Base-by-base conservation (phyloP, 2,329 filamentous ascomycete species). In the Tolypocladium inflatum region DNA sequence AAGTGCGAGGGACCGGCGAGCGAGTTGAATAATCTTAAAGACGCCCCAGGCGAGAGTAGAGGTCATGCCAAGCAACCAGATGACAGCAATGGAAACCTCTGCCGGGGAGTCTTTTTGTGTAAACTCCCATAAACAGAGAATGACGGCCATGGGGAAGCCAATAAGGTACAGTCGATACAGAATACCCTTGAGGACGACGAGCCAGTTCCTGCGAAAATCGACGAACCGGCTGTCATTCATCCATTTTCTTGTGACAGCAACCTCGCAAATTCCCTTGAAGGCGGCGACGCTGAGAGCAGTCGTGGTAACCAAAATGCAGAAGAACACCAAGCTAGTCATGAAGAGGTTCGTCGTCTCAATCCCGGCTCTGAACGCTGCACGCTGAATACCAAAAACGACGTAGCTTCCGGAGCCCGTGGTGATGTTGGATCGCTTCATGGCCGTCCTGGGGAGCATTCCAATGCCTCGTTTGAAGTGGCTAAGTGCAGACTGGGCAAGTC, bases 261-360 rank as follows among this genome's bases (percentile, higher is more conserved):
- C 70, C 72, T 97, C 92, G 71, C 88, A 91, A 63, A 87, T 74
- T 58, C 81, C 87, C 76, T 96, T 96, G 81, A 95, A 96, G 37
- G 85, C 74, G 48, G 85, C 78, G 26, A 97, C 89, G 51, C 84
- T 80, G 37, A 92, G 68, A 56, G 89, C 81, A 54, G 90, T 89
- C 62, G 92, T 72, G 60, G 89, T 75, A 65, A 95, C 86, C 68
- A 97, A 90, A 68, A 94, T 79, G 68, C 90, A 83, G 76, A 96
- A 96, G 79, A 96, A 96, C 63, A 87, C 85, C 56, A 97, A 80
- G 53, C 91, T 90, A 1, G 93, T 97, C 77, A 97, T 81, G 79
- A 97, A 97, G 65, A 97, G 84, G 74, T 97, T 97, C 61, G 91
- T 94, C 2, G 84, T 80, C 74, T 97, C 93, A 62, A 97, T 96